Base-by-base conservation (phyloP, 306 rosid species). In the Geum urbanum region DNA sequence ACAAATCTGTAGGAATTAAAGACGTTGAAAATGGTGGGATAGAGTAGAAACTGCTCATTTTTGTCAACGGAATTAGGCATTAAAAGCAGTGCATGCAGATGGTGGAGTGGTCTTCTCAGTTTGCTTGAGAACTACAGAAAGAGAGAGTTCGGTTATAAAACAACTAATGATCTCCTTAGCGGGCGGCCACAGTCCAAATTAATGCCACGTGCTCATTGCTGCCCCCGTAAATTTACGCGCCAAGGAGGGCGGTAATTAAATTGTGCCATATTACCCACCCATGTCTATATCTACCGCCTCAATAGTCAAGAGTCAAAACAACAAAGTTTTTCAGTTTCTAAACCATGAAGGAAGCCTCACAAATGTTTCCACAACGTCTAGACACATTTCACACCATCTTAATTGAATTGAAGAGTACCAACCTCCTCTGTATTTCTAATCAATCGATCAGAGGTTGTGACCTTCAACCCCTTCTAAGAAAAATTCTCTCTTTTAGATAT, bases 81-180 rank as follows among this genome's bases (percentile, higher is more conserved):
- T 16, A 71, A 60, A 51, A 49, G 48, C 20, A 56, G 63, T 32
- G 63, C 69, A 56, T 18, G 55, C 64, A 58, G 18, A 44, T 22
- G 46, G 19, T 48, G 77, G 62, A 50, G 73, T 32, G 44, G 70
- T 7, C 27, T 52, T 44, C 55, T 32, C 37, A 32, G 37, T 61
- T 70, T 53, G 8, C 67, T 70, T 47, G 11, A 12, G 15, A 5
- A 50, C 72, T 41, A 56, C n/a, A n/a, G n/a, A n/a, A n/a, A n/a
- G n/a, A 71, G 70, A 53, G 14, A n/a, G 71, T 49, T 66, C 15
- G 49, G 67, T 11, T n/a, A 8, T 19, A 27, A 66, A 66, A 66
- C 71, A 8, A 48, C 57, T 66, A 1, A 15, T 8, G 6, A 15
- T 4, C 24, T 22, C 18, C 35, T 45, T 15, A 10, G 61, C 61